phyloP scores from a whole-genome alignment of 306 rosid species.

The Cicer yamashitae region DNA sequence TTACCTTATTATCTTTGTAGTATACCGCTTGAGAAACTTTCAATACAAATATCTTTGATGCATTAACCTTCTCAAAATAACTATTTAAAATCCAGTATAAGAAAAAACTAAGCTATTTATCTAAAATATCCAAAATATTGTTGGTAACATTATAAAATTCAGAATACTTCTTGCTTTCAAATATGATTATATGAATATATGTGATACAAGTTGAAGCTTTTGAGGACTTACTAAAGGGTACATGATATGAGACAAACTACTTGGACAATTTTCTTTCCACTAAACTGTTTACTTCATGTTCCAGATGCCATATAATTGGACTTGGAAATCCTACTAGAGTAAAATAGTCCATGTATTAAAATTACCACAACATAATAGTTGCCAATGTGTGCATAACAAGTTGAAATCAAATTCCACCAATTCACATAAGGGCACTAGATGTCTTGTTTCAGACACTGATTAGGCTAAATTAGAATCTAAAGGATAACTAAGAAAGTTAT shows the following conservation, averaged over 20 bases:
- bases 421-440: slow-evolving; percentile 16
- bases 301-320: too few relatives aligned
- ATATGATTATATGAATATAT: too few relatives aligned
- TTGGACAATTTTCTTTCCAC: too few relatives aligned
- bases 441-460: slow-evolving; percentile 26
- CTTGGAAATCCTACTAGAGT: too few relatives aligned
- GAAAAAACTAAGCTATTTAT: neutral
- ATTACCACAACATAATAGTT: neutral
- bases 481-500: neutral
- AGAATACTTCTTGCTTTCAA: neutral
- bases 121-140: slow-evolving; percentile 1
- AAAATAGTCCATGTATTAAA: neutral
- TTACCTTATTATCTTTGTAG: too few relatives aligned
- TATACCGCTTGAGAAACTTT: too few relatives aligned
- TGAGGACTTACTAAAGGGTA: too few relatives aligned
- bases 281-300: too few relatives aligned
- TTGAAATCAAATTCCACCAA: slow-evolving; percentile 42
- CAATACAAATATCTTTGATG: neutral
- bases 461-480: slow-evolving; percentile 36
- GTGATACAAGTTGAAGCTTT: too few relatives aligned
- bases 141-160: slow-evolving; percentile 17
- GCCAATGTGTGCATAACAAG: slow-evolving; percentile 19
- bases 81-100: slow-evolving; percentile 12
- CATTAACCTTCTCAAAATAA: neutral
- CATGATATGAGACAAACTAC: too few relatives aligned